A percentile compares a stretch with the other conserved stretches of the same genome.
These are phyloP conservation scores for Emergomyces orientalis DNA, from an alignment of 2,329 filamentous ascomycete genomes.

Conservation along the genomic window DNA sequence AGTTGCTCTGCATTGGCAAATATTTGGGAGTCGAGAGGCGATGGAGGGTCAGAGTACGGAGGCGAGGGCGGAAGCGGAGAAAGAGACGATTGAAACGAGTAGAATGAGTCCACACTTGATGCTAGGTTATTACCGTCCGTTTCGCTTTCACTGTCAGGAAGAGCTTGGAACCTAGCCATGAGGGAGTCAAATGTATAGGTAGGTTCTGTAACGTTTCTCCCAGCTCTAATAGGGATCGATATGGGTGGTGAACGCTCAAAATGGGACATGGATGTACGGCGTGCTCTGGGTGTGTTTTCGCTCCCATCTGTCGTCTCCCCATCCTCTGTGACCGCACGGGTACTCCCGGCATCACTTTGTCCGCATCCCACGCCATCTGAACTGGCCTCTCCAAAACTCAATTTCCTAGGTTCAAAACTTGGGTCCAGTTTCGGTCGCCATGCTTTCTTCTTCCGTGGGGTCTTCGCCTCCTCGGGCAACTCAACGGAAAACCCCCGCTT, in stretches of 20 bases:
- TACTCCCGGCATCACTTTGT: slow-evolving; percentile 25
- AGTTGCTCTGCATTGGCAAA: slow-evolving; percentile 11
- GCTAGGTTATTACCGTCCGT: slow-evolving; percentile 21
- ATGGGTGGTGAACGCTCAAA: slow-evolving; percentile 9
- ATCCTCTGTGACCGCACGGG: slow-evolving; percentile 1
- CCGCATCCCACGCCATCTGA: slow-evolving; percentile 14
- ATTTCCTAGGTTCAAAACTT: slow-evolving; percentile 6
- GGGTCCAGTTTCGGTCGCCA: slow-evolving; percentile 51
- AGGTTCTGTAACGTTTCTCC: slow-evolving; percentile 23
- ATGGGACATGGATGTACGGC: not conserved
- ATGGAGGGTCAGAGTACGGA: slow-evolving; percentile 16
- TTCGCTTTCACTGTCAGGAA: slow-evolving; percentile 21
- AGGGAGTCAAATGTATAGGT: slow-evolving; percentile 29
- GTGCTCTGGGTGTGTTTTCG: slow-evolving; percentile 1
- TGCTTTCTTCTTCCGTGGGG: slow-evolving; percentile 56
- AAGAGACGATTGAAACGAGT: slow-evolving; percentile 26
- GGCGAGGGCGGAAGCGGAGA: slow-evolving; percentile 16
- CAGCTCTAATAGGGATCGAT: slow-evolving; percentile 11
- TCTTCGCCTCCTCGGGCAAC: slow-evolving; percentile 58
- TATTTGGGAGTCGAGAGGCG: slow-evolving; percentile 16
- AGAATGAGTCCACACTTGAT: slow-evolving; percentile 37
- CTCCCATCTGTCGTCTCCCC: slow-evolving; percentile 6
- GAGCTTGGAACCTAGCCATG: slow-evolving; percentile 32
- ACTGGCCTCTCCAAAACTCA: slow-evolving; percentile 10
- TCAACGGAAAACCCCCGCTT: slow-evolving; percentile 64